Base-by-base conservation (phyloP, 257 asterid genomes). In the Scutellaria barbata region DNA sequence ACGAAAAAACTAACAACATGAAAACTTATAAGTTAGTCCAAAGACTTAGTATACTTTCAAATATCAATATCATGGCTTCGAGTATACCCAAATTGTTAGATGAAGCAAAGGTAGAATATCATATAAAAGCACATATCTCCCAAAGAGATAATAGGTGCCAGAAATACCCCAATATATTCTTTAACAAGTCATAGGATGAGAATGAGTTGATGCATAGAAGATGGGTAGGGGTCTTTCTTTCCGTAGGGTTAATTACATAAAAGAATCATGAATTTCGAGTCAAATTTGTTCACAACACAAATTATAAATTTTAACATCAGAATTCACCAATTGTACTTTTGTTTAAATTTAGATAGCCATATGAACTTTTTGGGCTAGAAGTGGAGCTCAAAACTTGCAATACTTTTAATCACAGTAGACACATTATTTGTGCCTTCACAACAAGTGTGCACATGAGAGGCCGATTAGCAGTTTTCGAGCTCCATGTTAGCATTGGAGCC, bases 161-260 rank as follows among this genome's bases (percentile, higher is more conserved):
- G 63, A 22, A 46, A 12, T 20, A 67, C 48, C 63, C 43, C 51
- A 67, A 33, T 45, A 35, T 1, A 13, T 14, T 72, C 17, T 63
- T 54, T 46, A 57, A 20, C 42, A 66, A 9, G 35, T 25, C 74
- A 42, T 20, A 41, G 65, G 39, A 50, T 12, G 70, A 62, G 63
- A 72, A 48, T 20, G 35, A 16, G 11, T 53, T 54, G 1, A 30
- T 30, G 0, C 37, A 5, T 53, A 12, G 33, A 53, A 18, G 9
- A 54, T 54, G 39, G 25, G 11, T 0, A 0, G 11, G 60, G 10
- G n/a, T 22, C 17, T 53, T 53, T 13, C 37, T 53, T 20, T 54
- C 60, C 9, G 3, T 3, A 53, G 60, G 20, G 1, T 53, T 9
- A 7, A 30, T 4, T 30, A 30, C 35, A 30, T 30, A 30, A 1